These are phyloP conservation scores for Pestalotiopsis sp. DNA, from an alignment of 2,329 filamentous ascomycete species.

Conservation along the genomic window DNA sequence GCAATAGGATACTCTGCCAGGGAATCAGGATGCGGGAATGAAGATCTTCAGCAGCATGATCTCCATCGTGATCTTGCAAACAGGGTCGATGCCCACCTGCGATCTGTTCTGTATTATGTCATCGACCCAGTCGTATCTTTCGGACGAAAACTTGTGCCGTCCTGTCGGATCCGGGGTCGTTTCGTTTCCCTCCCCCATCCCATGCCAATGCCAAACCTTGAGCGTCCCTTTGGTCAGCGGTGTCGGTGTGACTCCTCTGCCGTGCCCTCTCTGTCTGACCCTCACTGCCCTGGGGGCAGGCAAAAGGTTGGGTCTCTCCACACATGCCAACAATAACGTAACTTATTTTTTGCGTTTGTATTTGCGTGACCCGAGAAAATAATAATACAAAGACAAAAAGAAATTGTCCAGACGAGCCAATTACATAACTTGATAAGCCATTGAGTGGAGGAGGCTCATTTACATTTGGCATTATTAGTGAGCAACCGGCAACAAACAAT, in stretches of 20 bases:
- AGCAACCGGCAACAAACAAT: not conserved
- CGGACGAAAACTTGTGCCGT: slow-evolving; percentile 7
- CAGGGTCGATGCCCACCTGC: not conserved
- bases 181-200: not conserved
- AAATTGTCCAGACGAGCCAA: too few relatives aligned
- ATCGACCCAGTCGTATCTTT: not conserved
- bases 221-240: not conserved
- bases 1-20: not conserved
- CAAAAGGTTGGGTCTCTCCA: too few relatives aligned
- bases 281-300: not conserved
- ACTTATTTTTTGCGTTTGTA: too few relatives aligned
- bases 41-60: slow-evolving; percentile 12
- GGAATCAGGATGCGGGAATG: slow-evolving; percentile 4
- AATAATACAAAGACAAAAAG: too few relatives aligned
- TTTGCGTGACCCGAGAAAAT: too few relatives aligned
- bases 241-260: not conserved
- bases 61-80: not conserved
- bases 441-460: not conserved
- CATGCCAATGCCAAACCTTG: not conserved
- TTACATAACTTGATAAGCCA: not conserved
- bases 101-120: slow-evolving; percentile 10
- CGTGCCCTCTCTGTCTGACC: not conserved
- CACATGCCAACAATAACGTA: too few relatives aligned
- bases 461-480: not conserved
- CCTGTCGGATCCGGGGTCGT: slow-evolving; percentile 3